Evolutionary conservation across 345 rosid genomes (phyloP).

Genomic region (Excoecaria agallocha): DNA sequence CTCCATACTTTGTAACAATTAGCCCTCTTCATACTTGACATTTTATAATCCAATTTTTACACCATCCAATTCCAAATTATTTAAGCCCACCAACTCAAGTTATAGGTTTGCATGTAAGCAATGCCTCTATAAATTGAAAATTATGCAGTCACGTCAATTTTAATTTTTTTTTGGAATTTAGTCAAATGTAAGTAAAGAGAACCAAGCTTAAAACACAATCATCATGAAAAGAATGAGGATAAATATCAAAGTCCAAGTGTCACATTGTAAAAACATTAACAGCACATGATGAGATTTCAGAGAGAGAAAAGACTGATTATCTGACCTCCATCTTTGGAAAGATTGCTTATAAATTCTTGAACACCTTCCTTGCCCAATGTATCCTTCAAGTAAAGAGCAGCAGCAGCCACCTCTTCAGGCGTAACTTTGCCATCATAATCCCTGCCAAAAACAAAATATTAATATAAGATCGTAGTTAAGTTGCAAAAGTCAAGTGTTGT

Average conservation of each 20-base stretch:
- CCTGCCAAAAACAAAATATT: slow-evolving; percentile 33
- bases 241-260: neutral
- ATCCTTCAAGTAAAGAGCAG: slow-evolving; percentile 73
- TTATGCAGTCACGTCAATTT: too few species aligned
- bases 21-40: neutral
- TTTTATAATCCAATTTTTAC: neutral
- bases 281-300: neutral
- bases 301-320: neutral
- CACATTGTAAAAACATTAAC: neutral
- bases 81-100: neutral
- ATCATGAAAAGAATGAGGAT: neutral
- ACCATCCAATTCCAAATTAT: neutral
- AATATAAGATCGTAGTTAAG: neutral
- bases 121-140: too few species aligned
- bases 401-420: slow-evolving; percentile 83
- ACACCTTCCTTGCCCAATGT: slow-evolving; percentile 71
- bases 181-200: too few species aligned
- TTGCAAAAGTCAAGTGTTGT: neutral
- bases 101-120: too few species aligned
- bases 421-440: slow-evolving; percentile 88
- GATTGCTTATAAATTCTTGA: slow-evolving; percentile 69
- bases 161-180: too few species aligned
- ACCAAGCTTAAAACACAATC: neutral
- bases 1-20: neutral
- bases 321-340: slow-evolving; percentile 75